Evolutionary conservation across 345 rosid genomes (phyloP).

Genomic region (Firmiana major): DNA sequence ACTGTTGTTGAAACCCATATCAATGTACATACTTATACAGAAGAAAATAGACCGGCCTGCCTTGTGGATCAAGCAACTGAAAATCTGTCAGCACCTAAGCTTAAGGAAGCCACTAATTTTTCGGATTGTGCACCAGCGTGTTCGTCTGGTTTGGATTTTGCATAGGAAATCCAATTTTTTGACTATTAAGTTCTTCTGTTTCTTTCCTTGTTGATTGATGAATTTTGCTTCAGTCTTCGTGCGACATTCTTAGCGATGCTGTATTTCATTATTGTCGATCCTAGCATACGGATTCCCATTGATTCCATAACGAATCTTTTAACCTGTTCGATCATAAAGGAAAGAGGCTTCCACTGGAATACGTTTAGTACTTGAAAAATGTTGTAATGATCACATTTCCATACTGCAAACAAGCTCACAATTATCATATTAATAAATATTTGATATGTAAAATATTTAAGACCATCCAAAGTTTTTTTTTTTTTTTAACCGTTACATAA

Average conservation of each 20-base stretch:
- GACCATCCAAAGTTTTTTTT: neutral
- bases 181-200: neutral
- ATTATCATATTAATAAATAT: neutral
- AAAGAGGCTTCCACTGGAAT: too few relatives aligned
- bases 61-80: neutral
- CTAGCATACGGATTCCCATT: neutral
- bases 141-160: neutral
- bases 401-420: neutral
- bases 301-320: neutral
- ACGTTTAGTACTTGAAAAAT: neutral
- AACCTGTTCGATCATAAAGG: neutral
- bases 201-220: neutral
- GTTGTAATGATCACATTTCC: neutral
- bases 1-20: neutral
- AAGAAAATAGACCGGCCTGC: neutral
- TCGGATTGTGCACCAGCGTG: neutral
- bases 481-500: neutral
- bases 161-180: constrained; percentile 5
- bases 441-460: neutral
- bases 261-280: neutral
- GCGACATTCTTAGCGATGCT: neutral
- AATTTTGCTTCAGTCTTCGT: neutral
- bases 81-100: neutral
- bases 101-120: neutral
- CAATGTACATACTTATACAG: neutral